phyloP scores from a whole-genome alignment of 306 rosid species.

The Prunus armeniaca region DNA sequence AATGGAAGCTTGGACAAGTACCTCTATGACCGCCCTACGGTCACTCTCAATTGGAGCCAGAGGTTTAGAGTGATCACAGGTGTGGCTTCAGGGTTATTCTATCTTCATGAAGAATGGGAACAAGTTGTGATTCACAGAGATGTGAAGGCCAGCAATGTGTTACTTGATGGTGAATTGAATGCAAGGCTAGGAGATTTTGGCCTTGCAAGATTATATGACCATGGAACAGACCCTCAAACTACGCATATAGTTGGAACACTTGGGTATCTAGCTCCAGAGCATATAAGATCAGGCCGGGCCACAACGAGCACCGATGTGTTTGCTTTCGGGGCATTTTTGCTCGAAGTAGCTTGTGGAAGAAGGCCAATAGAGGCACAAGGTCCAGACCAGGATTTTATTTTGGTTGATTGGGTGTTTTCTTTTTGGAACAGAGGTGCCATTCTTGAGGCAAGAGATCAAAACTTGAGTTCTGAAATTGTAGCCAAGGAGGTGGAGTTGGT shows the following conservation, averaged over 20 bases:
- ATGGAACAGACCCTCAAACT: neutral
- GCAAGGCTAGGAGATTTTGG: neutral
- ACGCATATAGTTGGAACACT: neutral
- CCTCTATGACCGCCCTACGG: neutral
- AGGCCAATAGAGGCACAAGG: neutral
- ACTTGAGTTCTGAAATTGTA: neutral
- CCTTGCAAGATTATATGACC: neutral
- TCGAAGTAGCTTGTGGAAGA: slow-evolving; percentile 5
- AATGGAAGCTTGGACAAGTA: neutral
- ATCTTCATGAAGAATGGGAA: neutral
- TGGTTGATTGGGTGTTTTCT: neutral
- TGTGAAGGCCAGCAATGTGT: neutral
- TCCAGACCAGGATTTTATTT: neutral
- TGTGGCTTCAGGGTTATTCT: neutral
- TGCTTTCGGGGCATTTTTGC: slow-evolving; percentile 7
- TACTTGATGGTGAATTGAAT: neutral
- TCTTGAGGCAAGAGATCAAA: neutral
- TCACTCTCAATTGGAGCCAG: neutral
- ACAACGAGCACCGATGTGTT: neutral
- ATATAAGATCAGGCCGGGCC: neutral
- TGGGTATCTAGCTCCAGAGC: neutral
- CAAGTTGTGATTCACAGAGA: too few species aligned
- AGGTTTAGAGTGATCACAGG: neutral
- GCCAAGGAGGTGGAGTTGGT: neutral
- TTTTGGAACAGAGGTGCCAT: neutral